Base-by-base conservation (phyloP, 108 stramenopile species). In the Discostella pseudostelligera region DNA sequence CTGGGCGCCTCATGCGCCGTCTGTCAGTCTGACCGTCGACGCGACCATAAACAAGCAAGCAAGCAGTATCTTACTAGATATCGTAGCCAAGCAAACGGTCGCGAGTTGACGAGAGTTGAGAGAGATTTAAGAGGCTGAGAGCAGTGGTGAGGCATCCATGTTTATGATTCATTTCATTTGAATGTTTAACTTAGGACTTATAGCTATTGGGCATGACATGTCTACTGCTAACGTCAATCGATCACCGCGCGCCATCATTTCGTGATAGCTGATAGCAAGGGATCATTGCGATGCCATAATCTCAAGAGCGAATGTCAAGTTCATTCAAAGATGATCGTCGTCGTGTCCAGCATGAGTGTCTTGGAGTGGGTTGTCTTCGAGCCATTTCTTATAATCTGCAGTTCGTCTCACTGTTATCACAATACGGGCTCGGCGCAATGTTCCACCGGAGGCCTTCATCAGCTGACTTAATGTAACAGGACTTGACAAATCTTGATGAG, bases 321-420 rank as follows among this genome's bases (percentile, higher is more conserved):
- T 22, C 17, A 45, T 2, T 56, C 26, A 67, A 66, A 59, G 48
- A 42, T 42, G 46, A 26, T 82, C 70, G 29, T 62, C 81, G 9
- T 60, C 79, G 21, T 81, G 77, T 4, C 77, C 80, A 14, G 77
- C 61, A 60, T 68, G 70, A 36, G 81, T 57, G 32, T 78, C 81
- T 73, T 82, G 81, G 8, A 81, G 44, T 20, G 89, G 85, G 66
- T 92, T 88, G 35, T 92, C 87, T 42, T 85, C 78, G 8, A 92
- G 62, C 90, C 90, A 92, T 58, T 80, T 74, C 65, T 85, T 79
- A 67, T 92, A 92, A 45, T 75, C 84, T 21, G 81, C 76, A 13
- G 90, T 87, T 65, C 90, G 65, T 64, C 67, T 61, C 4, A 92
- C 84, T 24, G 90, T 92, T 22, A 92, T 85, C 8, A 88, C 75